A percentile compares a stretch with the other conserved stretches of the same genome.
These are phyloP conservation scores for Ophiostoma perfectum DNA, from an alignment of 2,329 filamentous ascomycete species.

Conservation along the genomic window DNA sequence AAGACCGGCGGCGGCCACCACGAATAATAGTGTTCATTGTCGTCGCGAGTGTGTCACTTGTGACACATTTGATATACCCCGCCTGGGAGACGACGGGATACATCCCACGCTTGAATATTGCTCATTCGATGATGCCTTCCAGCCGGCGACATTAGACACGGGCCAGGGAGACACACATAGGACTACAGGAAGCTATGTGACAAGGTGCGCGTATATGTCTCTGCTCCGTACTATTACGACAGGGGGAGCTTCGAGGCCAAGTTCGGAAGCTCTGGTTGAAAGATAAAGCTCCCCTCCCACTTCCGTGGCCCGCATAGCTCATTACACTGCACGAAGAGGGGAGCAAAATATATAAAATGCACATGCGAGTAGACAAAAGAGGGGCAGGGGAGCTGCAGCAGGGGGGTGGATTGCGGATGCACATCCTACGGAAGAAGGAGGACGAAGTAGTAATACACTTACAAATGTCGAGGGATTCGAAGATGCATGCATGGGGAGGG, in stretches of 20 bases:
- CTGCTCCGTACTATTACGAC: background rate
- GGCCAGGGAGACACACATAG: background rate
- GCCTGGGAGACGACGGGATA: background rate
- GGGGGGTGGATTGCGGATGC: slow-evolving; percentile 9
- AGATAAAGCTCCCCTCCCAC: slow-evolving; percentile 8
- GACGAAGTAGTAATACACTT: background rate
- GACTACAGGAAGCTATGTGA: background rate
- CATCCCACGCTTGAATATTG: background rate
- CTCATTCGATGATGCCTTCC: slow-evolving; percentile 1
- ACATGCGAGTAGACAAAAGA: slow-evolving; percentile 8
- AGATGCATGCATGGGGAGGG: slow-evolving; percentile 1
- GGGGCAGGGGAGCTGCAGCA: slow-evolving; percentile 14
- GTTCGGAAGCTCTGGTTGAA: background rate
- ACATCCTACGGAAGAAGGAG: background rate
- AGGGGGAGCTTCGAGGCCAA: background rate
- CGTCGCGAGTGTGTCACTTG: background rate
- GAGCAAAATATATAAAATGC: background rate
- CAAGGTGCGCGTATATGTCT: background rate
- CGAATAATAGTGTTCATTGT: background rate
- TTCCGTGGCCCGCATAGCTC: background rate
- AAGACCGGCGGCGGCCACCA: background rate
- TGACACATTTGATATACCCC: slow-evolving; percentile 4
- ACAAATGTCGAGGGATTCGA: background rate
- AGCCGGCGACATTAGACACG: background rate
- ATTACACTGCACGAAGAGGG: slow-evolving; percentile 1